Evolutionary conservation across 768 basidiomycete genomes (phyloP).

Genomic region (Podaxis sp.): DNA sequence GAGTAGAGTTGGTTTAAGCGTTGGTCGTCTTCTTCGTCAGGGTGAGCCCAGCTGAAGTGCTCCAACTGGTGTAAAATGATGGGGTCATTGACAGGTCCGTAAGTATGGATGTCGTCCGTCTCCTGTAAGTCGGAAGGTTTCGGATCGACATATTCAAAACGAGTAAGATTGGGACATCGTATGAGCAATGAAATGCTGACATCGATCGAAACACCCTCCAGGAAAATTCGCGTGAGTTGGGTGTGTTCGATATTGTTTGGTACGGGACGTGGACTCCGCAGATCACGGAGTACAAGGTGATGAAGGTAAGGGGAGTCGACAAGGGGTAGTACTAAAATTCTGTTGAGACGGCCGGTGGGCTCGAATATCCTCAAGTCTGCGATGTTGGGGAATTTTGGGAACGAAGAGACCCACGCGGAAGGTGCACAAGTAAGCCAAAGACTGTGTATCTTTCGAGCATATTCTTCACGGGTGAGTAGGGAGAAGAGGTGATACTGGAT

Average conservation of each 20-base stretch:
- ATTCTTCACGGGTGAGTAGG: not conserved
- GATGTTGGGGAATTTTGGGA: not conserved
- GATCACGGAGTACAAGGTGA: not conserved
- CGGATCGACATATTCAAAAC: not conserved
- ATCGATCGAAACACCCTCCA: not conserved
- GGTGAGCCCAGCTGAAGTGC: not conserved
- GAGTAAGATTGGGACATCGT: not conserved
- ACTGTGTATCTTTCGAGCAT: not conserved
- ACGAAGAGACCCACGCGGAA: not conserved
- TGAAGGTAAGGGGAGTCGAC: not conserved
- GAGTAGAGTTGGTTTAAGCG: not conserved
- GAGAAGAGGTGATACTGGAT: not conserved
- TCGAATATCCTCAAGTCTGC: not conserved
- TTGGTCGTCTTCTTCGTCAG: not conserved
- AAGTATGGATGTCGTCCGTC: not conserved
- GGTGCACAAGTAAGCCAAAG: not conserved
- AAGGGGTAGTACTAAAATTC: not conserved
- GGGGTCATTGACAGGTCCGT: not conserved
- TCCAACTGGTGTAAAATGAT: not conserved
- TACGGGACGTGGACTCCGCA: not conserved
- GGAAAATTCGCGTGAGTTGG: not conserved
- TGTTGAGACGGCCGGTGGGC: not conserved
- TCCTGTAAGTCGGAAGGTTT: not conserved
- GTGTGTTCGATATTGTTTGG: not conserved
- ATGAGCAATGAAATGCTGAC: not conserved